Evolutionary conservation across 2,329 filamentous ascomycete genomes (phyloP).

Genomic region (Verticillium alfalfae): DNA sequence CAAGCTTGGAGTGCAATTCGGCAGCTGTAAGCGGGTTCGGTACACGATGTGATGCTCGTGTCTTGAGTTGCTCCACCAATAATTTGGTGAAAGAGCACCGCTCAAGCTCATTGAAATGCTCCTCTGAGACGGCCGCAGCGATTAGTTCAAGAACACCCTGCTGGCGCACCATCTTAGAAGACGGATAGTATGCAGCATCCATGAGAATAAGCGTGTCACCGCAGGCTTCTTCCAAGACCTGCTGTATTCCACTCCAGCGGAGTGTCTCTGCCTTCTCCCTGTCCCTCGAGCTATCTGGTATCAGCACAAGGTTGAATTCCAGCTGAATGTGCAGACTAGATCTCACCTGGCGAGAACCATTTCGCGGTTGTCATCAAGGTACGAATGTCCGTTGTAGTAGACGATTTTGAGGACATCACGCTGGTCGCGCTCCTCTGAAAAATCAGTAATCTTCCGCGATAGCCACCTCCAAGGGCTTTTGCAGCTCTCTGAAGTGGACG

Average conservation of each 20-base stretch:
- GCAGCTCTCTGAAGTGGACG: slow-evolving; percentile 38
- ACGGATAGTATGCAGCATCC: slow-evolving; percentile 54
- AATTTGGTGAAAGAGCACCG: slow-evolving; percentile 47
- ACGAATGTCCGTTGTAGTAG: slow-evolving; percentile 52
- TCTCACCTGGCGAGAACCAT: slow-evolving; percentile 53
- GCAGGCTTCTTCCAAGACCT: slow-evolving; percentile 48
- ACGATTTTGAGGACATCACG: slow-evolving; percentile 54
- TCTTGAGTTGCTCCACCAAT: slow-evolving; percentile 43
- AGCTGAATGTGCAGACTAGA: neutral
- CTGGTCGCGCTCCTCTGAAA: slow-evolving; percentile 46
- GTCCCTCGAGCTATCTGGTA: slow-evolving; percentile 37
- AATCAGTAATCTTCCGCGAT: slow-evolving; percentile 43
- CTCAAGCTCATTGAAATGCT: slow-evolving; percentile 40
- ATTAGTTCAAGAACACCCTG: slow-evolving; percentile 51
- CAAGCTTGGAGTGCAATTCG: slow-evolving; percentile 48
- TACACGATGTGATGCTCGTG: slow-evolving; percentile 35
- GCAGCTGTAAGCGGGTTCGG: slow-evolving; percentile 41
- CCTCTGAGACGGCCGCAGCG: slow-evolving; percentile 48
- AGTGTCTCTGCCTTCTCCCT: slow-evolving; percentile 39
- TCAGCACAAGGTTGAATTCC: neutral
- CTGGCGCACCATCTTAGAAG: slow-evolving; percentile 44
- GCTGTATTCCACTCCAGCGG: slow-evolving; percentile 51
- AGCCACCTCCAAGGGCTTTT: slow-evolving; percentile 50
- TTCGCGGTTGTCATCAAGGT: slow-evolving; percentile 48
- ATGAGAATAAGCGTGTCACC: slow-evolving; percentile 53